Base-by-base conservation (phyloP, 2,329 filamentous ascomycete genomes). In the Fusarium acutatum region DNA sequence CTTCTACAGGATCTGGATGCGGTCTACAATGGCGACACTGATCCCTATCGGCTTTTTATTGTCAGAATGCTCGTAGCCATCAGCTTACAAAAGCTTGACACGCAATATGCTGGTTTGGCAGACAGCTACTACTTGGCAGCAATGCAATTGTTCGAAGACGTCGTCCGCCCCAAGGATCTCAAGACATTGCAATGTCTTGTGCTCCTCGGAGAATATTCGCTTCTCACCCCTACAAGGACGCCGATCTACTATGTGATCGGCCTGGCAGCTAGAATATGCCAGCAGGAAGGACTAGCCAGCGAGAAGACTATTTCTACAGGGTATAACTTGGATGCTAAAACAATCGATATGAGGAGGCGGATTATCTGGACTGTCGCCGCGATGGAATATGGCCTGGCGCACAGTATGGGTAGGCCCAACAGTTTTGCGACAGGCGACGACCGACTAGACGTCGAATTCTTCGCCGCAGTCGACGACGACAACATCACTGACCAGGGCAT, bases 121-220 rank as follows among this genome's bases (percentile, higher is more conserved):
- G 96, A 98, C 82, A 95, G 94, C 80, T 98, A 97, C 83, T 98
- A 98, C 79, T 88, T 98, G 28, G 93, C 95, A 30, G 96, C 96
- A 10, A 91, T 98, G 84, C 91, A 92, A 70, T 92, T 92, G 77
- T 91, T 98, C 69, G 94, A 98, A 81, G 90, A 91, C 6, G 91
- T 97, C 17, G 88, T 98, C 61, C 91, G 92, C 60, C 91, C 92
- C n/a, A 97, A 97, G 86, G 94, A 98, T 80, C 83, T 98, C 35
- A 94, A 92, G 77, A 97, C 96, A 1, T 84, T 98, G 22, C 96
- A 98, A 82, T 98, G 96, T 76, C 91, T 98, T 61, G 89, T 93
- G 7, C 84, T 99, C 22, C 93, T 98, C 75, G 94, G 91, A 3
- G 94, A 96, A 78, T 98, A 98, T 81, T 98, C 96, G 0, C 86